Percentiles rank a stretch among this genome's conserved stretches.
phyloP scores from a whole-genome alignment of 768 basidiomycete genomes.

The Neoboletus magnificus region DNA sequence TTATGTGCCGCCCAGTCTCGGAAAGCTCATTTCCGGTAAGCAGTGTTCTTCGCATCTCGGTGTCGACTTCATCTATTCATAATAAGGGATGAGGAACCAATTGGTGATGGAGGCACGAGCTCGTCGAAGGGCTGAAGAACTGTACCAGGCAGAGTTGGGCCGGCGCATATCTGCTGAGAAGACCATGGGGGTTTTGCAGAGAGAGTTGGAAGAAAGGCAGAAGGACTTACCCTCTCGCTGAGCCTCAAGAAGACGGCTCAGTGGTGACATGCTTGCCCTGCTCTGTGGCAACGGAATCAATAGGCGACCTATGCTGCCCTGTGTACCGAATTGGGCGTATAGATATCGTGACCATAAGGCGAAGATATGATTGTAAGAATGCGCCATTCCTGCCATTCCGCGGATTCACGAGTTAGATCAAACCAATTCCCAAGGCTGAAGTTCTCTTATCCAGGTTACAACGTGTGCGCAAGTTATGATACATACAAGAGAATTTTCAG shows the following conservation, averaged over 20 bases:
- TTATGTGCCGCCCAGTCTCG: slow-evolving; percentile 36
- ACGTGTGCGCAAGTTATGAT: slow-evolving; percentile 15
- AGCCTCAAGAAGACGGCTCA: not conserved
- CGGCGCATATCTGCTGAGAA: slow-evolving; percentile 32
- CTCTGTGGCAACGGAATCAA: not conserved
- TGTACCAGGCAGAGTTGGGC: slow-evolving; percentile 30
- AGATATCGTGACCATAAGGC: not conserved
- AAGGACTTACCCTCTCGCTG: not conserved
- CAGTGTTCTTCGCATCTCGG: not conserved
- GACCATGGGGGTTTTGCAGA: slow-evolving; percentile 16
- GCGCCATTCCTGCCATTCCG: not conserved
- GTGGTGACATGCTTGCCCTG: not conserved
- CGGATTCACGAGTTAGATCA: not conserved
- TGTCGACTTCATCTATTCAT: not conserved
- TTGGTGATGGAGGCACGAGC: slow-evolving; percentile 30
- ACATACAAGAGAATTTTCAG: slow-evolving; percentile 16
- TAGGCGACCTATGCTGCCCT: not conserved
- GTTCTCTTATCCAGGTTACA: not conserved
- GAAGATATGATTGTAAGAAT: not conserved
- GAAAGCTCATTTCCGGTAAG: slow-evolving; percentile 36
- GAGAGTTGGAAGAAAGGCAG: slow-evolving; percentile 3
- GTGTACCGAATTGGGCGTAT: not conserved
- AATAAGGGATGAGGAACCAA: slow-evolving; percentile 34
- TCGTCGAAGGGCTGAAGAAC: slow-evolving; percentile 33
- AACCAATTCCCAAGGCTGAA: no score